A percentile compares a stretch with the other conserved stretches of the same genome.
Conservation (phyloP, 208 protist species). For the Leishmania tarentolae region DNA sequence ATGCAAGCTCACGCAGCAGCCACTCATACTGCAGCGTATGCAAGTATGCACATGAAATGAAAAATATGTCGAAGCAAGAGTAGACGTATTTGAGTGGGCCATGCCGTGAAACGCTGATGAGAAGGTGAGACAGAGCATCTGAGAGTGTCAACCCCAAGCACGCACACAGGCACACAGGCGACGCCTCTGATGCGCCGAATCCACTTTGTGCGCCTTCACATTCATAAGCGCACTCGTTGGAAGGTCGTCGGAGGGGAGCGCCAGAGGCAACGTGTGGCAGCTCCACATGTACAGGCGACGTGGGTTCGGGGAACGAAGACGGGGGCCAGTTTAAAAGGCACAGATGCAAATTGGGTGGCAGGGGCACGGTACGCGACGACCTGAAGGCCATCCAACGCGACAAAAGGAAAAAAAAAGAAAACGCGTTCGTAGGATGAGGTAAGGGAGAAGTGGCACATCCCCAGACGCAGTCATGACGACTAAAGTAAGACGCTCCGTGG, state of each 20-base stretch:
- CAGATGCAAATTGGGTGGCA: background rate
- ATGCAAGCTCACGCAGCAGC: background rate
- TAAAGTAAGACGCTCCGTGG: background rate
- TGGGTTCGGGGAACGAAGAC: background rate
- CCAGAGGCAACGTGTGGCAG: background rate
- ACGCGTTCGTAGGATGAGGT: background rate
- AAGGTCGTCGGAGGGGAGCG: background rate
- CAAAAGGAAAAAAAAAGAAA: background rate
- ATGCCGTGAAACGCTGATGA: background rate
- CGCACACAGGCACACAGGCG: no score
- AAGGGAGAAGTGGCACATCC: background rate
- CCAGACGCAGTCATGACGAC: background rate
- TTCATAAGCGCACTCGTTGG: background rate
- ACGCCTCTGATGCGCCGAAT: no score
- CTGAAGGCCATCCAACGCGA: background rate
- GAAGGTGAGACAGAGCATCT: background rate
- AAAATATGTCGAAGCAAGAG: background rate
- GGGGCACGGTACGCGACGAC: background rate
- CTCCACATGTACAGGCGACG: background rate
- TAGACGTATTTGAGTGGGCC: background rate
- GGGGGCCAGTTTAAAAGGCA: background rate
- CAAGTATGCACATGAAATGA: background rate
- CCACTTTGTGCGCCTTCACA: background rate
- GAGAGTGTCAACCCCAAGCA: no score
- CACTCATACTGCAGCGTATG: background rate